phyloP scores from a whole-genome alignment of 2,329 filamentous ascomycete genomes.

The Lasiodiplodia theobromae region DNA sequence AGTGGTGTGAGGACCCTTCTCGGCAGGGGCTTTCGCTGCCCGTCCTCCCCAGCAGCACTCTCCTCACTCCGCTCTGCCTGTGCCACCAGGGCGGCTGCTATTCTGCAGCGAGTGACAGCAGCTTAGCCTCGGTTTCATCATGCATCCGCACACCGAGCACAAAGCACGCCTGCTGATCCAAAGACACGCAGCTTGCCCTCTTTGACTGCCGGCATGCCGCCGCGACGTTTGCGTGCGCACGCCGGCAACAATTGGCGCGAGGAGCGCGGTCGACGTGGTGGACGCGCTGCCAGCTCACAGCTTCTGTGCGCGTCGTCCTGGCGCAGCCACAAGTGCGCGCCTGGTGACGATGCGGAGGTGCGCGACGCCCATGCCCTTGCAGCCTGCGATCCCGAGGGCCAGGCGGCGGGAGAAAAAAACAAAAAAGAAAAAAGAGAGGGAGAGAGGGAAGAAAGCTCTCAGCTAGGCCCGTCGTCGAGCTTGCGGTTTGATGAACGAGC shows the following conservation, averaged over 20 bases:
- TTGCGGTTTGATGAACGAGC: conserved; percentile 14
- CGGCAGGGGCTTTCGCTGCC: conserved; percentile 14
- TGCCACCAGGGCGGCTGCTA: conserved; percentile 16
- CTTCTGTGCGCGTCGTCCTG: conserved; percentile 7
- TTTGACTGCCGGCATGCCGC: conserved; percentile 26
- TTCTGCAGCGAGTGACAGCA: conserved; percentile 16
- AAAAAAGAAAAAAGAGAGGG: background rate
- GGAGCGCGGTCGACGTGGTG: background rate
- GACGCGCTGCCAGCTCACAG: conserved; percentile 25
- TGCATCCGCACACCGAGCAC: conserved; percentile 13
- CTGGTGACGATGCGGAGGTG: conserved; percentile 28
- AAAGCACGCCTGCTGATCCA: conserved; percentile 26
- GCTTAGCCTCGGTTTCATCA: conserved; percentile 16
- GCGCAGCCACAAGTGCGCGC: conserved; percentile 15
- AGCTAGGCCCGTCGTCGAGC: background rate
- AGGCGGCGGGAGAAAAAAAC: conserved; percentile 35
- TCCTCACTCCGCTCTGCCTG: conserved; percentile 5
- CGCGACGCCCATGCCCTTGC: conserved; percentile 17
- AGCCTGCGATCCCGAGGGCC: conserved; percentile 36
- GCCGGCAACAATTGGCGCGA: conserved; percentile 25
- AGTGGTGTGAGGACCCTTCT: conserved; percentile 20
- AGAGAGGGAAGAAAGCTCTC: background rate
- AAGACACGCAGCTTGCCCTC: conserved; percentile 17
- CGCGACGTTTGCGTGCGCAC: conserved; percentile 19
- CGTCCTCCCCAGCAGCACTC: background rate